These are phyloP conservation scores for Rhytidiadelphus loreus DNA, from an alignment of 225 moss, liverwort and hornwort species.

Conservation along the genomic window DNA sequence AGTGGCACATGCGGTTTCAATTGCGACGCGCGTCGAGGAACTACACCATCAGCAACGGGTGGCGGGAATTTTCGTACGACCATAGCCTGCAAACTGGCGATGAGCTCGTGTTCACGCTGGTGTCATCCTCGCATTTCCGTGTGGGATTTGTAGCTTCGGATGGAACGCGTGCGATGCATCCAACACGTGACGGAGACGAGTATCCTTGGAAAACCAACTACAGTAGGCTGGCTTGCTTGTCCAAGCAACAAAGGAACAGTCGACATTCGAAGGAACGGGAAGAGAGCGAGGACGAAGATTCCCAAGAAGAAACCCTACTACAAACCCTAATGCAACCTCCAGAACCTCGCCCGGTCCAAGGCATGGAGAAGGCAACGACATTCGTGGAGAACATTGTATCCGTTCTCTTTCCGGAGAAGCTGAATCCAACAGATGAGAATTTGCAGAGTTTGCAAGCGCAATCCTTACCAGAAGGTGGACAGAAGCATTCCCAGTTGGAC, in stretches of 20 bases:
- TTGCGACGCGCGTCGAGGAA: not conserved
- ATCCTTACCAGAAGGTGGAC: not conserved
- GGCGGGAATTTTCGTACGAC: not conserved
- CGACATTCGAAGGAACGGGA: not conserved
- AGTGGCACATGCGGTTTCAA: conserved; percentile 4
- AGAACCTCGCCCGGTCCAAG: not conserved
- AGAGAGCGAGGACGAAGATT: not conserved
- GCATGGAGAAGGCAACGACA: not conserved
- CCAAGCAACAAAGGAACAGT: not conserved
- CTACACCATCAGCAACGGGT: conserved; percentile 5
- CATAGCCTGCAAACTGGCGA: not conserved
- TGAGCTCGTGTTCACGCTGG: not conserved
- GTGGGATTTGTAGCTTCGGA: not conserved
- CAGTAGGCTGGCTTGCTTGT: not conserved
- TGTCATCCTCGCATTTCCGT: not conserved
- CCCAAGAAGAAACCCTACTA: not conserved
- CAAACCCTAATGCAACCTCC: not conserved
- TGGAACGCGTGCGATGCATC: not conserved
- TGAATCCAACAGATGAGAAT: not conserved
- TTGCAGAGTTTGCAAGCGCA: not conserved
- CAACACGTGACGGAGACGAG: not conserved
- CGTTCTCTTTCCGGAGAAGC: not conserved
- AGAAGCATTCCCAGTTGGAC: not conserved
- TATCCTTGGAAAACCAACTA: conserved; percentile 7
- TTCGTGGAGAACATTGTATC: not conserved